Evolutionary conservation across 495 filamentous ascomycete species (phyloP).

Genomic region (Neurospora sp.): DNA sequence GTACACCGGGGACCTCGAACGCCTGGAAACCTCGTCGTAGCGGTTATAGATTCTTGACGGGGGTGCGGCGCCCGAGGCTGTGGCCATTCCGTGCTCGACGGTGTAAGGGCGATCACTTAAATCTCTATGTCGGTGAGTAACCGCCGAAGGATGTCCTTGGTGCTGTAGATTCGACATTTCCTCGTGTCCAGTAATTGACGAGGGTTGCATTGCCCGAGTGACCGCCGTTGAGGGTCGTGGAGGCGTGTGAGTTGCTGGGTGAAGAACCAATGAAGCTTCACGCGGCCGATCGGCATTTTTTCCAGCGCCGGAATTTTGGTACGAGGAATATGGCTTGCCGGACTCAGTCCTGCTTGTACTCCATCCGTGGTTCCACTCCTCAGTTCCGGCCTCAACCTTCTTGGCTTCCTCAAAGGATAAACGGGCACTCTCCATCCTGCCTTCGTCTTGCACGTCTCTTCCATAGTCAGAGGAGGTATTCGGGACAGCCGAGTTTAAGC

Average conservation of each 20-base stretch:
- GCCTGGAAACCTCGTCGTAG: neutral
- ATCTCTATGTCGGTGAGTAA: neutral
- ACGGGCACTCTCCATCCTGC: neutral
- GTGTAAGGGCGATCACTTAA: neutral
- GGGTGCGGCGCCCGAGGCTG: neutral
- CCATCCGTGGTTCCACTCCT: neutral
- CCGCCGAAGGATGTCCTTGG: neutral
- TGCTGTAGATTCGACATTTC: neutral
- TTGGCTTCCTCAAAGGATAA: neutral
- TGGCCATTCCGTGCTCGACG: neutral
- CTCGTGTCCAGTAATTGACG: neutral
- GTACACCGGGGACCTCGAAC: conserved; percentile 1
- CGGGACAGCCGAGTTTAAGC: neutral
- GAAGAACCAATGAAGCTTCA: neutral
- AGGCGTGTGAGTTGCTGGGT: neutral
- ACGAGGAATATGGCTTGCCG: neutral
- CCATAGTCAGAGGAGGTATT: neutral
- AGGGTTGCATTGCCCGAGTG: neutral
- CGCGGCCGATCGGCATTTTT: neutral
- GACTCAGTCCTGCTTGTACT: neutral
- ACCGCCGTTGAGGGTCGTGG: neutral
- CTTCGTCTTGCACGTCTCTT: neutral
- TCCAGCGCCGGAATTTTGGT: neutral
- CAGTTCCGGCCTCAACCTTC: neutral
- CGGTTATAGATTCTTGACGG: neutral